Conservation (phyloP, 2,329 filamentous ascomycete species). For the Rugonectria rugulosa region DNA sequence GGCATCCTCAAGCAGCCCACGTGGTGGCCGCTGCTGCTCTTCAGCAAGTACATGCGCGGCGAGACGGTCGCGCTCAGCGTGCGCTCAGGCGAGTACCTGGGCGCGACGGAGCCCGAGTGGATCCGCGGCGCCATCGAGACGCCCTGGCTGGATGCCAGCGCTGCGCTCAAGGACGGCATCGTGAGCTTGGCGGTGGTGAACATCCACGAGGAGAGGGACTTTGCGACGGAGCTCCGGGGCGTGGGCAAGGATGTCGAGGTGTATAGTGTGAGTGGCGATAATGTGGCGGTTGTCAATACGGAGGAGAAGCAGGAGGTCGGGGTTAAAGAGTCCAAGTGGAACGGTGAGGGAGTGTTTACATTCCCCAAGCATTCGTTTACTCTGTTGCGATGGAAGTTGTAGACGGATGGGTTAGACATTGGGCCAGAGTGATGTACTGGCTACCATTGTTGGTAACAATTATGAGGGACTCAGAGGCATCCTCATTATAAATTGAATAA, state of each 20-base stretch:
- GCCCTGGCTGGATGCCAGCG: constrained; percentile 75
- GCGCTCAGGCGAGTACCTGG: constrained; percentile 67
- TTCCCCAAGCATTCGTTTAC: constrained; percentile 78
- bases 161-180: constrained; percentile 63
- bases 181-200: constrained; percentile 78
- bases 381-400: constrained; percentile 66
- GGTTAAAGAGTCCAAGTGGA: constrained; percentile 59
- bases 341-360: constrained; percentile 65
- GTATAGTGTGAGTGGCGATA: constrained; percentile 59
- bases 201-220: constrained; percentile 66
- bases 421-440: neutral
- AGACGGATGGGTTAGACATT: neutral
- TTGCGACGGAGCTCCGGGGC: constrained; percentile 62
- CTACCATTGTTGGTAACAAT: neutral
- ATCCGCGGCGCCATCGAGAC: constrained; percentile 70
- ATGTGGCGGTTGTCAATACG: constrained; percentile 67
- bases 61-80: constrained; percentile 73
- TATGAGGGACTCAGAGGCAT: too few species aligned
- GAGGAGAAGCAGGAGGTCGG: constrained; percentile 67
- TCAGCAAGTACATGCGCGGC: constrained; percentile 70
- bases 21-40: constrained; percentile 75
- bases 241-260: constrained; percentile 60
- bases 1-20: constrained; percentile 75
- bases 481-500: too few species aligned
- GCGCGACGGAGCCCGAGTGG: constrained; percentile 72